phyloP scores from a whole-genome alignment of 257 asterid genomes.

The Solanum medicagineum region DNA sequence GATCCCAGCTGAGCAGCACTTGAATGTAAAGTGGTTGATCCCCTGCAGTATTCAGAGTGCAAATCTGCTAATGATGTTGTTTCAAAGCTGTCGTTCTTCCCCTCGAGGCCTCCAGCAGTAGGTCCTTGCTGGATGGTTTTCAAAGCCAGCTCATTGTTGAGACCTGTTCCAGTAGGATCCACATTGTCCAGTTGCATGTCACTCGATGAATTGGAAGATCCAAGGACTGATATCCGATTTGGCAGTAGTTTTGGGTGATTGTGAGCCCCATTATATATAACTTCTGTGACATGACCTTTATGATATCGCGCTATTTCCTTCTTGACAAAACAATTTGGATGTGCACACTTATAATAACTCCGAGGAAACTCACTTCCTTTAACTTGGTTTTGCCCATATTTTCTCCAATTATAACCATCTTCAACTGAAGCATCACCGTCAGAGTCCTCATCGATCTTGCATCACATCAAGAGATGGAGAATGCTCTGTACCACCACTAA shows the following conservation, averaged over 20 bases:
- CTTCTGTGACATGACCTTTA: conserved; percentile 64
- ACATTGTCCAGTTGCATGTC: conserved; percentile 32
- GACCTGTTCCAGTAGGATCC: conserved; percentile 23
- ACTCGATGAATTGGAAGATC: conserved; percentile 22
- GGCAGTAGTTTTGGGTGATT: conserved; percentile 67
- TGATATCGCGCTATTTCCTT: conserved; percentile 61
- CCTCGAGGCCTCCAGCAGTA: conserved; percentile 9
- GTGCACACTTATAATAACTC: conserved; percentile 75
- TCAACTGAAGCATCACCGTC: conserved; percentile 35
- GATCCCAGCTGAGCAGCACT: conserved; percentile 29
- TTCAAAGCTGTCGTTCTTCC: conserved; percentile 41
- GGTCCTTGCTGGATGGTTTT: conserved; percentile 28
- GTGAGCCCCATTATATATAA: conserved; percentile 64
- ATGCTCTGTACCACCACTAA: conserved; percentile 2
- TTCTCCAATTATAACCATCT: conserved; percentile 80
- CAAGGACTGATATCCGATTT: conserved; percentile 32
- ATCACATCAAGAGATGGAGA: conserved; percentile 48
- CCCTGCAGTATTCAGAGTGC: conserved; percentile 33
- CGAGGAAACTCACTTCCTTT: conserved; percentile 75
- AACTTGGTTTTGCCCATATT: conserved; percentile 79
- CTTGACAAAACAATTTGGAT: conserved; percentile 54
- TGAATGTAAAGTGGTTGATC: conserved; percentile 13
- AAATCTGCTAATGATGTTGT: conserved; percentile 20
- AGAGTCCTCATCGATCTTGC: conserved; percentile 22
- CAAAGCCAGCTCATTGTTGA: conserved; percentile 26